These are phyloP conservation scores for Solanum chiquidenum DNA, from an alignment of 257 asterid genomes.

Conservation along the genomic window DNA sequence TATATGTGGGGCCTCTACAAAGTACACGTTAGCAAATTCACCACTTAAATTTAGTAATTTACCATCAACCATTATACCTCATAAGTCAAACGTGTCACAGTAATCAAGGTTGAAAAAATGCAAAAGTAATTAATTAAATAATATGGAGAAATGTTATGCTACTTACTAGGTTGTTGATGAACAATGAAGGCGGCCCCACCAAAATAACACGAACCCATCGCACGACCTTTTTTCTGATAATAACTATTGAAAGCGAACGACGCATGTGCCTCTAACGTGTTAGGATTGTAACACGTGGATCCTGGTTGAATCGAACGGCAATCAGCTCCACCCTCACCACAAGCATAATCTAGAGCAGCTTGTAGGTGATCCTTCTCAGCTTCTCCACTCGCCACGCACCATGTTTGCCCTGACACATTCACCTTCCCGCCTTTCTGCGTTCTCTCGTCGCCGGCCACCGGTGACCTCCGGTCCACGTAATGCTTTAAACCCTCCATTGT, in stretches of 20 bases:
- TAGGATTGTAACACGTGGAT: constrained; percentile 87
- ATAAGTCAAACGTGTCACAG: background rate
- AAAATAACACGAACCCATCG: constrained; percentile 62
- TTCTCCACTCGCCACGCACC: constrained; percentile 81
- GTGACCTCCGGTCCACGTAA: constrained; percentile 17
- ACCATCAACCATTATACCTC: background rate
- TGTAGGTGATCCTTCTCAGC: constrained; percentile 60
- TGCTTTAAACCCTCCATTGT: constrained; percentile 43
- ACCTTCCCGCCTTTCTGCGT: constrained; percentile 22
- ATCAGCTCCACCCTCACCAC: constrained; percentile 88
- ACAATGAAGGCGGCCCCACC: constrained; percentile 78
- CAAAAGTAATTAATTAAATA: too few relatives aligned
- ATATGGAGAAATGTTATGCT: background rate
- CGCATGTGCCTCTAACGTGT: constrained; percentile 80
- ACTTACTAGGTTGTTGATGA: constrained; percentile 73
- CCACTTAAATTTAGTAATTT: background rate
- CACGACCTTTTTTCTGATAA: constrained; percentile 70
- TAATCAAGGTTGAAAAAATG: background rate
- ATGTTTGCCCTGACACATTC: constrained; percentile 39
- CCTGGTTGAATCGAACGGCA: constrained; percentile 96
- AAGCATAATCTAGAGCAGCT: constrained; percentile 74
- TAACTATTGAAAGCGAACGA: constrained; percentile 88
- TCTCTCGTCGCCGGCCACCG: constrained; percentile 28
- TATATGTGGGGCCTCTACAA: background rate
- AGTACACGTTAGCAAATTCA: constrained; percentile 23